phyloP scores from a whole-genome alignment of 176 grass and related monocot species.

The Aegilops longissima region DNA sequence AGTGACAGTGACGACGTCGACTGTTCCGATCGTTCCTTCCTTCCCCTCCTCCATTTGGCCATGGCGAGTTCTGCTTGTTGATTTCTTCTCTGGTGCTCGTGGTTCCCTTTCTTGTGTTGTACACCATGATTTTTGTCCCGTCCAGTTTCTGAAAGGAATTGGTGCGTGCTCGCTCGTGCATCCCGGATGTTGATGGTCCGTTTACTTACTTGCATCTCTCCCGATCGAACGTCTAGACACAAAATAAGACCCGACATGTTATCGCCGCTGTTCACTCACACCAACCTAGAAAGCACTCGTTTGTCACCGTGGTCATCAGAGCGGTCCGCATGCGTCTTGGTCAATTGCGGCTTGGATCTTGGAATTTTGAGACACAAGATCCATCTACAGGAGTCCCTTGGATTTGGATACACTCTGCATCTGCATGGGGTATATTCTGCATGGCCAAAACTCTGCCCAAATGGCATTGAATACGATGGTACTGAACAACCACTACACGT shows the following conservation, averaged over 20 bases:
- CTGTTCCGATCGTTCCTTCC: neutral
- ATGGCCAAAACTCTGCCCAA: neutral
- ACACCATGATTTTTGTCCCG: neutral
- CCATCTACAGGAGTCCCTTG: neutral
- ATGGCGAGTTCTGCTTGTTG: neutral
- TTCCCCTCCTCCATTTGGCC: neutral
- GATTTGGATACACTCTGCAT: neutral
- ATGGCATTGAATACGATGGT: neutral
- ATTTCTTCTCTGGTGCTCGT: neutral
- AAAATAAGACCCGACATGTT: neutral
- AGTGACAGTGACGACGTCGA: neutral
- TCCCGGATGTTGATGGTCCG: neutral
- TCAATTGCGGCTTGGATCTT: neutral
- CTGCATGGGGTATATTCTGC: neutral
- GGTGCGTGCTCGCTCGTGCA: conserved; percentile 6
- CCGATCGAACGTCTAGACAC: neutral
- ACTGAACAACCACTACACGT: neutral
- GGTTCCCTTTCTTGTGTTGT: neutral
- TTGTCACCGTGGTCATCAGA: neutral
- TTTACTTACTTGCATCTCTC: neutral
- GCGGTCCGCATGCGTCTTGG: neutral
- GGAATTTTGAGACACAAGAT: neutral
- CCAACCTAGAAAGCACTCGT: neutral
- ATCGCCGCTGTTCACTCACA: neutral
- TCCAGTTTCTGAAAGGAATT: conserved; percentile 33